phyloP scores from a whole-genome alignment of 176 grass and related monocot genomes.

The Echinochloa phyllopogon region DNA sequence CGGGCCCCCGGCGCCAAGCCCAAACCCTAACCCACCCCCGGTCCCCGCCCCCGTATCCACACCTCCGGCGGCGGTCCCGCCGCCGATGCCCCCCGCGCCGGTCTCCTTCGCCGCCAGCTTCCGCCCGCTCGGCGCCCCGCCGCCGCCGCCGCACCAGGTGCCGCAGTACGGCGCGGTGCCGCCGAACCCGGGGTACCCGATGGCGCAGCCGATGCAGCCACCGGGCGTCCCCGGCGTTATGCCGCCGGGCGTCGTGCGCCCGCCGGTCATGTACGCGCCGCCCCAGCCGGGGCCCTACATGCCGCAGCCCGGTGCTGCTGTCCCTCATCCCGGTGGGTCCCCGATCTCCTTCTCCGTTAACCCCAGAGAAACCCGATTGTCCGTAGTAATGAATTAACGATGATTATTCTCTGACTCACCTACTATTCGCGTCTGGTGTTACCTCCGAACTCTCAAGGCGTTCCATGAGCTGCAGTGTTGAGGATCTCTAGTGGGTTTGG shows the following conservation, averaged over 20 bases:
- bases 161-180: conserved; percentile 51
- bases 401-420: background rate
- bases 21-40: conserved; percentile 49
- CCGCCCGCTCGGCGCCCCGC: conserved; percentile 53
- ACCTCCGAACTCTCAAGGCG: background rate
- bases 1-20: conserved; percentile 11
- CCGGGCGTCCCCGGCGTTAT: conserved; percentile 50
- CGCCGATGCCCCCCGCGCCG: conserved; percentile 36
- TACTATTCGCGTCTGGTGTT: background rate
- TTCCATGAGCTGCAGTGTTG: conserved; percentile 30
- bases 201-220: conserved; percentile 57
- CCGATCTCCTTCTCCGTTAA: conserved; percentile 24
- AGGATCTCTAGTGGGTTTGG: conserved; percentile 25
- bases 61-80: conserved; percentile 27
- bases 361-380: background rate
- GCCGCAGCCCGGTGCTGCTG: conserved; percentile 38
- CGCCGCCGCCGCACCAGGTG: conserved; percentile 39
- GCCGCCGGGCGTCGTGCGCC: conserved; percentile 42
- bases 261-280: conserved; percentile 48
- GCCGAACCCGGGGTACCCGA: conserved; percentile 48
- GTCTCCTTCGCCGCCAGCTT: conserved; percentile 47
- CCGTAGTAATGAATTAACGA: conserved; percentile 9
- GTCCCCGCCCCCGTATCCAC: background rate
- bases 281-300: conserved; percentile 49
- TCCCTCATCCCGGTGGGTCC: conserved; percentile 61